A percentile compares a stretch with the other conserved stretches of the same genome.
Evolutionary conservation across 139 green algal species (phyloP).

Genomic region (Micromonas pusilla): DNA sequence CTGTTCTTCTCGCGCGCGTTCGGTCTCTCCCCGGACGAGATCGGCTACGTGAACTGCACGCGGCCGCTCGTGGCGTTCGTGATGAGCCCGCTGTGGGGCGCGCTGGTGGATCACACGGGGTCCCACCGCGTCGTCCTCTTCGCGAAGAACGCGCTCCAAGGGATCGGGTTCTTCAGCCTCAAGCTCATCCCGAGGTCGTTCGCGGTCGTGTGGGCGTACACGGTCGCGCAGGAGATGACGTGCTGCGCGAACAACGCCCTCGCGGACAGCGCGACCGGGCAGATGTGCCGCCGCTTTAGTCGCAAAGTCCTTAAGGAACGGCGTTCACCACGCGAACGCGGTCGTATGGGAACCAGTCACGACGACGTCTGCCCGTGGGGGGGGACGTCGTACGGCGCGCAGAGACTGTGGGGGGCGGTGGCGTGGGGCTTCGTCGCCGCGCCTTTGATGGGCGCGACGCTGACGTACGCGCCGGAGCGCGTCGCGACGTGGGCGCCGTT

Average conservation of each 20-base stretch:
- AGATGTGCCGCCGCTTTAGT: background rate
- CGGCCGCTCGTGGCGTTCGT: background rate
- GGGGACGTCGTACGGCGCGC: background rate
- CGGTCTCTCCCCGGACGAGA: background rate
- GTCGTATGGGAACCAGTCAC: background rate
- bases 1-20: background rate
- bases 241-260: background rate
- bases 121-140: background rate
- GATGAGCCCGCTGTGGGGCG: background rate
- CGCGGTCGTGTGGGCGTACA: background rate
- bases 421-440: slow-evolving; percentile 22
- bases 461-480: background rate
- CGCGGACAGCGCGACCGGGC: slow-evolving; percentile 3
- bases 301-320: too few species aligned
- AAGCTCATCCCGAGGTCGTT: background rate
- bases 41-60: background rate
- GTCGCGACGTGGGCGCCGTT: background rate
- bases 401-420: slow-evolving; percentile 30
- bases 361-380: background rate
- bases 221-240: background rate
- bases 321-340: too few species aligned
- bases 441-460: slow-evolving; percentile 3
- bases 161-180: background rate
- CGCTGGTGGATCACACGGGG: background rate
- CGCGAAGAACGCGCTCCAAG: background rate